Evolutionary conservation across 2,329 filamentous ascomycete genomes (phyloP).

Genomic region (Verticillium klebahnii): DNA sequence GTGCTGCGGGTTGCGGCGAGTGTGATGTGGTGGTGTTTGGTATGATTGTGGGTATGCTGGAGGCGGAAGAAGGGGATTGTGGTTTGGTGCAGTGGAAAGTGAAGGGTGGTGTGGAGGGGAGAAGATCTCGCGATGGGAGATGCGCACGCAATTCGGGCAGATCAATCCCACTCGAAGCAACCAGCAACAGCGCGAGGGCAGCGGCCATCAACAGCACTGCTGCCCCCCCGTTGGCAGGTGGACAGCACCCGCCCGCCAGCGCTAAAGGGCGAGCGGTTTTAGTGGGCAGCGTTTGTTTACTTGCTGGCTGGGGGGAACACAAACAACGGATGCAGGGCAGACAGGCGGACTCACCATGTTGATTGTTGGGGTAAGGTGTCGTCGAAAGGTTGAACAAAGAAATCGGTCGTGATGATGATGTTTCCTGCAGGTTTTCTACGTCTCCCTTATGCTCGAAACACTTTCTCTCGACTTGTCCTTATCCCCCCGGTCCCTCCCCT

Average conservation of each 20-base stretch:
- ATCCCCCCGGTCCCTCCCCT: not conserved
- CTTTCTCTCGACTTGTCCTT: not conserved
- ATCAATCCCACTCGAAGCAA: not conserved
- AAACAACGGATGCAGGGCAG: conserved; percentile 3
- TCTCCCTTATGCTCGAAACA: not conserved
- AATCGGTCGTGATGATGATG: not conserved
- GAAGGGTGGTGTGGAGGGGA: not conserved
- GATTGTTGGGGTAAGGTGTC: not conserved
- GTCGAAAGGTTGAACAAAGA: not conserved
- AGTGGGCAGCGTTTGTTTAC: conserved; percentile 12
- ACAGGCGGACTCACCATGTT: conserved; percentile 2
- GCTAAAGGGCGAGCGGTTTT: not conserved
- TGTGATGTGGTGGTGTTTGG: not conserved
- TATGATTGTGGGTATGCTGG: conserved; percentile 2
- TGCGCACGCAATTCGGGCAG: not conserved
- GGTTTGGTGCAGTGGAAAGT: not conserved
- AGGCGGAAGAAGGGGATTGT: not conserved
- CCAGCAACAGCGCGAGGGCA: not conserved
- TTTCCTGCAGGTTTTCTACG: not conserved
- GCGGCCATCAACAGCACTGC: not conserved
- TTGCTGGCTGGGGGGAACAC: conserved; percentile 5
- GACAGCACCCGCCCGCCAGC: conserved; percentile 2
- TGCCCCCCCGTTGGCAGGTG: conserved; percentile 13
- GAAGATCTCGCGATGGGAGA: not conserved
- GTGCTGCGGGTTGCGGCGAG: not conserved